Evolutionary conservation across 2,329 filamentous ascomycete genomes (phyloP), one percentile per base, ranked within the genome.

Genomic region (Chaetomium globosum): DNA sequence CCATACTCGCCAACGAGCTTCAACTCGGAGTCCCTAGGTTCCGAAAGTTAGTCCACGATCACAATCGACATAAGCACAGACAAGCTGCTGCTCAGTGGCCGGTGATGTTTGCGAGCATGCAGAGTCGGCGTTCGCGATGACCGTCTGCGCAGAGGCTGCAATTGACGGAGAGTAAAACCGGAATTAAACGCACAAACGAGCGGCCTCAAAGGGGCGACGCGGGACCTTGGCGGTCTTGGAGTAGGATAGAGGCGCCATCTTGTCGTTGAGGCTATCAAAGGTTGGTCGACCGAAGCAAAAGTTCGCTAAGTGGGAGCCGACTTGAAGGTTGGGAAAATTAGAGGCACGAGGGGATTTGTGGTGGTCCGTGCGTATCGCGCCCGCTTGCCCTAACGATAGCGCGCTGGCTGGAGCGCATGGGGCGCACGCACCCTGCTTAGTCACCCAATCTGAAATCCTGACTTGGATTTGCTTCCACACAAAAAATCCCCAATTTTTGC

Each of bases 201-300:
- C 95, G 84, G 93, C 94, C 91, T 98, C 95, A 88, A 97, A 98
- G 80, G 95, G 94, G 85, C 94, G 91, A 79, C 76, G 74, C 63
- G 94, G 93, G 87, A 96, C 93, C 90, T 96, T 97, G 82, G 96
- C 96, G 87, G 95, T 99, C 92, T 99, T 99, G 81, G 91, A 96
- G 87, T 97, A 97, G 77, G 89, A 90, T 80, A 89, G 83, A 75
- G 80, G 78, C 76, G 77, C 76, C 80, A 80, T 80, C 66, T 71
- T 75, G 74, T 73, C 74, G 74, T 67, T 71, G 70, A 68, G 70
- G 68, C 67, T 67, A 57, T 69, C 62, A 62, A 65, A 68, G 63
- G 69, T 72, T 71, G 70, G 68, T 72, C 71, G 70, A 68, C 39
- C 58, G 39, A 39, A 69, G 59, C 61, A 58, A 61, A 71, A 70